These are phyloP conservation scores for Poteriospumella lacustris DNA, from an alignment of 108 stramenopile species.

Conservation along the genomic window DNA sequence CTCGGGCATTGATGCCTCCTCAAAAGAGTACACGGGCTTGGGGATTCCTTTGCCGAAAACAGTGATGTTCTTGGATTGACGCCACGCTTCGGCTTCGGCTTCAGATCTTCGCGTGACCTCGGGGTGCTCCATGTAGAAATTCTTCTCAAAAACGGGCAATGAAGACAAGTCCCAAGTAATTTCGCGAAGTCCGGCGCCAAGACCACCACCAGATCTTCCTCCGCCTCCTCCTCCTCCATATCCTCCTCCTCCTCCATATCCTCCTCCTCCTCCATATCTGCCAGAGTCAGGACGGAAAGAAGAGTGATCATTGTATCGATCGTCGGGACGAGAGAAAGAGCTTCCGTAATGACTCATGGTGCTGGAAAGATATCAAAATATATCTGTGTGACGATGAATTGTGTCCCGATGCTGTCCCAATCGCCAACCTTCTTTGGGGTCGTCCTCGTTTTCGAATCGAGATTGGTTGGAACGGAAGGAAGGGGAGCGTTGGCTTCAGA, in stretches of 20 bases:
- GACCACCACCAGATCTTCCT: conserved; percentile 5
- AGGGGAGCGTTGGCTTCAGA: no score
- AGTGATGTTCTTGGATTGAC: conserved; percentile 72
- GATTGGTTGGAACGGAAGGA: no score
- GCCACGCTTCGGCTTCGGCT: conserved; percentile 72
- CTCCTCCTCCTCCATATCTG: conserved; percentile 28
- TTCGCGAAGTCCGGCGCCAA: conserved; percentile 44
- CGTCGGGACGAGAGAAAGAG: background rate
- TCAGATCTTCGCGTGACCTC: conserved; percentile 79
- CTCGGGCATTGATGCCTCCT: conserved; percentile 91
- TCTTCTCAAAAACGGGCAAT: conserved; percentile 89
- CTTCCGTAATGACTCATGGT: background rate
- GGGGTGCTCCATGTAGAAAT: conserved; percentile 99
- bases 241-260: conserved; percentile 43
- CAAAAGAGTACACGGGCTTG: conserved; percentile 61
- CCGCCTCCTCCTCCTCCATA: background rate
- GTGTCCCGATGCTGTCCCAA: background rate
- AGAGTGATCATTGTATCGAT: background rate
- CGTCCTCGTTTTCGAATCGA: no score
- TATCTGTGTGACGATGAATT: background rate
- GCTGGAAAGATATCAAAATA: background rate
- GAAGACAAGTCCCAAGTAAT: conserved; percentile 69
- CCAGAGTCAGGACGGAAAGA: conserved; percentile 21
- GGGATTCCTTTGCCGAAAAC: conserved; percentile 80
- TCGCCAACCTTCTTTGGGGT: background rate